Base-by-base conservation (phyloP, 2,329 filamentous ascomycete species). In the Reticulascus tulasneorum region DNA sequence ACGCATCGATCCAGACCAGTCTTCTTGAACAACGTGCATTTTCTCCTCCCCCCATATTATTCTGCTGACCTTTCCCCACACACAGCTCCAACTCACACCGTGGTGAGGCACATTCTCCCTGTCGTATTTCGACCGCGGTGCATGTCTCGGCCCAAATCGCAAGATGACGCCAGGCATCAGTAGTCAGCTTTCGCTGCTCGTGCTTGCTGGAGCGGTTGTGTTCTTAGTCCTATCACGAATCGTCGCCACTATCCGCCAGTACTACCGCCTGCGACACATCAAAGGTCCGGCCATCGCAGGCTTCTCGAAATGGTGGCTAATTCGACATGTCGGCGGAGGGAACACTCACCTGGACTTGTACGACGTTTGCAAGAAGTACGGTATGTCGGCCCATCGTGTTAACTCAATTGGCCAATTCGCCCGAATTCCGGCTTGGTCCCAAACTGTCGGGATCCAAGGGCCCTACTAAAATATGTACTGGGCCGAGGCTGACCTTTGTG, bases 301-400 rank as follows among this genome's bases (percentile, higher is more conserved):
- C 0, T 55, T 69, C 22, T 65, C 66, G 0, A 63, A 62, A 34
- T 49, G 59, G 44, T 70, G 63, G 62, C 47, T 68, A 15, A 42
- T 60, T 9, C 48, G 45, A 12, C 47, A 44, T 8, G 53, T 59
- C 3, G 44, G 49, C 5, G 52, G 55, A 8, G 62, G 60, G 4
- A 50, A 47, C 19, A 52, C 52, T 10, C 54, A 64, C 37, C 47
- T 62, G 1, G 54, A 63, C n/a, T 51, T 62, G 21, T 58, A 56
- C 44, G 52, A 63, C 11, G 56, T 56, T 2, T 55, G 48, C 15
- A 36, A 56, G 33, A 56, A 59, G 37, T 60, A 64, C 17, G 60
- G 59, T 60, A 31, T 6, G 50, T 47, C 16, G 17, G 15, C 26
- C 18, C 28, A 20, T 18, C 9, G 10, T 7, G 7, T 10, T 10